Evolutionary conservation across 2,329 filamentous ascomycete species (phyloP), one percentile per base, ranked within the genome.

Genomic region (Pestalotiopsis fici): DNA sequence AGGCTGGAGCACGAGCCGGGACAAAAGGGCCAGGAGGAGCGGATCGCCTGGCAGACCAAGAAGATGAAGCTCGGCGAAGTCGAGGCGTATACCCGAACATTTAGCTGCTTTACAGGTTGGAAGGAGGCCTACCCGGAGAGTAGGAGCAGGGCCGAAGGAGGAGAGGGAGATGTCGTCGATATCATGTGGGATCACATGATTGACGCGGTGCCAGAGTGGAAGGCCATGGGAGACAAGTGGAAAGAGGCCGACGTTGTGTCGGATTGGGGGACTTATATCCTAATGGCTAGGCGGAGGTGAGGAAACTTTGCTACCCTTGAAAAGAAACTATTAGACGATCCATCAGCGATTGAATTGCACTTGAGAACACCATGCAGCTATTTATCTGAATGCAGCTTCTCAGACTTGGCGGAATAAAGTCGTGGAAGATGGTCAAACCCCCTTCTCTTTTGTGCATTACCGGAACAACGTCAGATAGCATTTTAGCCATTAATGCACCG

Each of bases 61-160:
- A 83, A 71, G 64, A 79, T 89, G 76, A 88, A 79, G 66, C 77
- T 91, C 25, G 86, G 86, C 1, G 82, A 87, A 72, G 82, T 89
- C 65, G 88, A 90, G 78, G 83, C 83, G n/a, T 91, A 90, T 76
- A 76, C 85, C 66, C 79, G 86, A 70, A 91, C 90, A 0, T 91
- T 87, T 74, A 90, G 87, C 74, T 80, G 84, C 54, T 90, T 84
- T 75, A 83, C 83, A 73, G 84, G 81, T 31, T 92, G 90, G 89
- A 81, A 82, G 71, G 84, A 87, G 69, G 83, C 81, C 12, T 83
- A 90, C 77, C 84, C 86, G 2, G 83, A 84, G 50, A 73, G 71
- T 47, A 84, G 81, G 75, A 82, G 82, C 65, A 80, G 83, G 72
- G 81, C 78, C 4, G 83, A 86, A 27, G 89, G 87, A 5, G 89